Evolutionary conservation across 208 protist genomes (phyloP).

Genomic region (Blastocrithidia nonstop): DNA sequence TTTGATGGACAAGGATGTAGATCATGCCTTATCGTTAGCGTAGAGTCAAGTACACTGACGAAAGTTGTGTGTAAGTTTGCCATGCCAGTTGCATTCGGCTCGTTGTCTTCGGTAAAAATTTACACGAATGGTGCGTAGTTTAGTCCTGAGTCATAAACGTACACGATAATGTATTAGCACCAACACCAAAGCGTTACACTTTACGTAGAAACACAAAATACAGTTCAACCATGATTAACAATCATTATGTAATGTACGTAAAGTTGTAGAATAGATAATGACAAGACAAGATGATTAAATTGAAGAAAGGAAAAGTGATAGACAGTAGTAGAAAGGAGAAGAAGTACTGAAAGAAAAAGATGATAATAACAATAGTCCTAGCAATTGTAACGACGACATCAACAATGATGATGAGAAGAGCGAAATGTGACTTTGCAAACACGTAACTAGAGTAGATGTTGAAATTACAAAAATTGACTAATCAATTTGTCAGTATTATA

Average conservation of each 20-base stretch:
- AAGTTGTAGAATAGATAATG: not conserved
- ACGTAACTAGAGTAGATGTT: not conserved
- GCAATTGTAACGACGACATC: not conserved
- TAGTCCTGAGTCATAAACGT: no score
- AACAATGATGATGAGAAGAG: not conserved
- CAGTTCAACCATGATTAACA: not conserved
- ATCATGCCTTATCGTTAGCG: constrained; percentile 23
- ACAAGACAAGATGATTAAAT: constrained; percentile 1
- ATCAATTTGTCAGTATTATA: not conserved
- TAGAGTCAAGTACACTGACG: constrained; percentile 43
- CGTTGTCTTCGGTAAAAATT: constrained; percentile 31
- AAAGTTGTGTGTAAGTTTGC: constrained; percentile 42
- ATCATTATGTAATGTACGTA: not conserved
- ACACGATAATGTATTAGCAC: no score
- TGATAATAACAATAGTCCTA: constrained; percentile 3
- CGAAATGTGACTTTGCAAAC: not conserved
- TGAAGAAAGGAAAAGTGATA: no score
- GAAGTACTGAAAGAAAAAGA: no score
- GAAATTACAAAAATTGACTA: not conserved
- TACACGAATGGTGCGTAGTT: constrained; percentile 18
- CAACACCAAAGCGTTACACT: constrained; percentile 4
- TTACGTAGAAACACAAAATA: not conserved
- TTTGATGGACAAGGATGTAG: constrained; percentile 45
- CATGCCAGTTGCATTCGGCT: constrained; percentile 39
- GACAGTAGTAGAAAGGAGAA: no score